These are phyloP conservation scores for Glycine latifolia DNA, from an alignment of 306 rosid species.

Conservation along the genomic window DNA sequence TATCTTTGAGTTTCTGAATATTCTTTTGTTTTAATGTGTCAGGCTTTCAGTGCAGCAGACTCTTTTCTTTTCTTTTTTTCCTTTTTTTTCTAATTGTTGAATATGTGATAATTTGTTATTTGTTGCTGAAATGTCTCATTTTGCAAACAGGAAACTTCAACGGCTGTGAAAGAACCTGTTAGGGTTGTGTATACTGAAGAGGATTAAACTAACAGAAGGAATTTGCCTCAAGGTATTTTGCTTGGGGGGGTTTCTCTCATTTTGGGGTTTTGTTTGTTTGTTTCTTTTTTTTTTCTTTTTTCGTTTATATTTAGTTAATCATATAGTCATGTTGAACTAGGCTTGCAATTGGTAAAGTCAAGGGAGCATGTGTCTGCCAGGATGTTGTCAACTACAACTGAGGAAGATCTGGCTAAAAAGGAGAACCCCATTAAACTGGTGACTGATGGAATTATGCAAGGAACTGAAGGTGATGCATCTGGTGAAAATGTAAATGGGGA, in stretches of 20 bases:
- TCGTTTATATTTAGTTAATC: conserved; percentile 8
- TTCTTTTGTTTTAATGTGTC: conserved; percentile 8
- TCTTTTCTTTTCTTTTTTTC: not conserved
- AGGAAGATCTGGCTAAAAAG: conserved; percentile 53
- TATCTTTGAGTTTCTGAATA: conserved; percentile 33
- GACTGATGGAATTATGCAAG: conserved; percentile 53
- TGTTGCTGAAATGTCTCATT: conserved; percentile 39
- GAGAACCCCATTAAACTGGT: conserved; percentile 58
- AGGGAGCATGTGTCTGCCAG: conserved; percentile 74
- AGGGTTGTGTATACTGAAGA: conserved; percentile 66
- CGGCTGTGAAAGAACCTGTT: conserved; percentile 64
- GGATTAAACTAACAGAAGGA: conserved; percentile 38
- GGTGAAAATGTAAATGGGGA: conserved; percentile 53
- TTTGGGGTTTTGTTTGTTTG: not conserved
- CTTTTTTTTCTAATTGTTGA: not conserved
- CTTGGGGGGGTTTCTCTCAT: conserved; percentile 7
- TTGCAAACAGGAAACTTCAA: conserved; percentile 66
- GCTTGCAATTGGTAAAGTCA: conserved; percentile 52
- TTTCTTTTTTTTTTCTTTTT: not conserved
- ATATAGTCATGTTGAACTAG: conserved; percentile 41
- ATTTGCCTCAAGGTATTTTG: conserved; percentile 61
- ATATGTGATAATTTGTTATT: conserved; percentile 31
- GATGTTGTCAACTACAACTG: conserved; percentile 70
- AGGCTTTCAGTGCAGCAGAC: conserved; percentile 69
- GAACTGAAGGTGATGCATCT: conserved; percentile 47